Evolutionary conservation across 192 early-diverging fungal species (phyloP).

Genomic region (Coemansia sp.): DNA sequence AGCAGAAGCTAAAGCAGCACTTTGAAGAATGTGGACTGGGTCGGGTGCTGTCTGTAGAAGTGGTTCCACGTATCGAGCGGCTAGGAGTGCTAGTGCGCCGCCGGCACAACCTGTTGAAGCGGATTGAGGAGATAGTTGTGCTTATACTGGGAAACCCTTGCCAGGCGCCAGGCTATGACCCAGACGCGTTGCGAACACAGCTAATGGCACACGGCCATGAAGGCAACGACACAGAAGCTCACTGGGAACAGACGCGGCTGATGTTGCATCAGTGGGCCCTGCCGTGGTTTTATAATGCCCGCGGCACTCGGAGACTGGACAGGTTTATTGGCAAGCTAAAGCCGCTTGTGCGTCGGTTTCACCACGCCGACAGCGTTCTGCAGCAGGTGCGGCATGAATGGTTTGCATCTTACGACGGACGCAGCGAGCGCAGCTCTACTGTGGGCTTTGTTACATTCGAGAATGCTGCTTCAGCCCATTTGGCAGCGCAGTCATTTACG

Average conservation of each 20-base stretch:
- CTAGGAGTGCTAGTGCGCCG: constrained; percentile 59
- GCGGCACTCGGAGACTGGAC: constrained; percentile 21
- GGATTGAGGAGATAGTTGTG: constrained; percentile 57
- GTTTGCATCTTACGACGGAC: constrained; percentile 39
- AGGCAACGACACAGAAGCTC: neutral
- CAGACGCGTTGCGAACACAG: constrained; percentile 30
- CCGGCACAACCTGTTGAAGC: constrained; percentile 53
- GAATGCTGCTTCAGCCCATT: constrained; percentile 34
- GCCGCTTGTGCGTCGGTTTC: constrained; percentile 54
- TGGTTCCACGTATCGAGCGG: constrained; percentile 54
- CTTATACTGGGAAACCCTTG: constrained; percentile 71
- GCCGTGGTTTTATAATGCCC: constrained; percentile 12
- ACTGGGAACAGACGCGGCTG: constrained; percentile 7
- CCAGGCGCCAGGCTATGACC: constrained; percentile 60
- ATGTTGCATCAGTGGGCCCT: constrained; percentile 31
- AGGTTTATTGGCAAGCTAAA: constrained; percentile 54
- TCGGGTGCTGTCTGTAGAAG: constrained; percentile 61
- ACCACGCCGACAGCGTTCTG: constrained; percentile 57
- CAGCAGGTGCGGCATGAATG: constrained; percentile 46
- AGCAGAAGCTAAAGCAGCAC: constrained; percentile 57
- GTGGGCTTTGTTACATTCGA: constrained; percentile 50
- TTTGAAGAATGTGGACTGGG: constrained; percentile 60
- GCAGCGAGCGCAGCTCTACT: constrained; percentile 32
- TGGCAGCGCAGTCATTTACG: constrained; percentile 48
- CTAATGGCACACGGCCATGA: constrained; percentile 15